phyloP scores from a whole-genome alignment of 306 rosid genomes.

The Canavalia gladiata region DNA sequence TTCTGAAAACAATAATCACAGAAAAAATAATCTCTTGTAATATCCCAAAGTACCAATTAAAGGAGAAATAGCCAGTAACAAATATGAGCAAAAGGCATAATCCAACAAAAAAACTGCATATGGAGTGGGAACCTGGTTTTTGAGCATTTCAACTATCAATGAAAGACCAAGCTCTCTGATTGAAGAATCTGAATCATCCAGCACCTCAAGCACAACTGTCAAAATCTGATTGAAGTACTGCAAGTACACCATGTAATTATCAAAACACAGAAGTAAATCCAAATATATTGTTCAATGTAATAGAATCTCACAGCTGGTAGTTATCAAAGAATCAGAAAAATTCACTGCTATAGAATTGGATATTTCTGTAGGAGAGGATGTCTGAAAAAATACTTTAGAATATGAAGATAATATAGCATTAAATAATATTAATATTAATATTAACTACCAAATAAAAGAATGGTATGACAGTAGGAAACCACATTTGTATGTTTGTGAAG shows the following conservation, averaged over 20 bases:
- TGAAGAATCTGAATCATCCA: constrained; percentile 88
- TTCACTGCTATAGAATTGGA: constrained; percentile 27
- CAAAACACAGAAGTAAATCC: constrained; percentile 37
- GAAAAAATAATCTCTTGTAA: constrained; percentile 26
- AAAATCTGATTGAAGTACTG: constrained; percentile 99
- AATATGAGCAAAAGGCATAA: constrained; percentile 14
- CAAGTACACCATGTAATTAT: constrained; percentile 55
- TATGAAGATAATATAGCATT: constrained; percentile 31
- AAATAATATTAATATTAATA: background rate
- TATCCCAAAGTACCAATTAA: constrained; percentile 26
- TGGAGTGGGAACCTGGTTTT: constrained; percentile 77
- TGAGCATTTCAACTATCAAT: constrained; percentile 87
- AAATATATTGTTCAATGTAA: constrained; percentile 25
- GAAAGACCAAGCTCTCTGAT: constrained; percentile 86
- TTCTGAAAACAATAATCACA: constrained; percentile 64
- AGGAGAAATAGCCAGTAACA: constrained; percentile 6
- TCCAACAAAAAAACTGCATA: constrained; percentile 36
- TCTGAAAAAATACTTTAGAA: background rate
- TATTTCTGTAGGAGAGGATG: background rate
- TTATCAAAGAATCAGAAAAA: constrained; percentile 36
- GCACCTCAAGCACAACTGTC: constrained; percentile 89
- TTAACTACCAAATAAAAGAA: constrained; percentile 27
- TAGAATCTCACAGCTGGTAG: constrained; percentile 8
- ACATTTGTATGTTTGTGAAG: constrained; percentile 3
- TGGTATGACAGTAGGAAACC: background rate